phyloP scores from a whole-genome alignment of 768 basidiomycete species.

The Pisolithus orientalis region DNA sequence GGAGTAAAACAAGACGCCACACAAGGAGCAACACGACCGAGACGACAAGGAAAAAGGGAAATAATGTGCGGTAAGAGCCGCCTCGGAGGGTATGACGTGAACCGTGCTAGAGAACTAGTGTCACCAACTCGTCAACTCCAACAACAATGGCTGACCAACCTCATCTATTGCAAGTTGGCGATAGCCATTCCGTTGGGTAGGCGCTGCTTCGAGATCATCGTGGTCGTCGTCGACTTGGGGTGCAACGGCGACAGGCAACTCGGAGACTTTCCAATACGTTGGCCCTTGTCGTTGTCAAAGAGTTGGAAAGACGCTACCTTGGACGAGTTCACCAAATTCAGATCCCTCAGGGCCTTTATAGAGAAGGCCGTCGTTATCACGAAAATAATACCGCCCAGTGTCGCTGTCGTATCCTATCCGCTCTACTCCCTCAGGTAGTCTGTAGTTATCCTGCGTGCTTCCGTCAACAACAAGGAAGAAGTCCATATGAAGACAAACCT shows the following conservation, averaged over 20 bases:
- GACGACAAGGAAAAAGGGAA: constrained; percentile 69
- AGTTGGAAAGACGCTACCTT: constrained; percentile 25
- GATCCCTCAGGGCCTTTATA: constrained; percentile 59
- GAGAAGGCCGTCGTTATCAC: constrained; percentile 43
- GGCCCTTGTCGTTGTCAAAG: not conserved
- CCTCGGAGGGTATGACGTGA: constrained; percentile 28
- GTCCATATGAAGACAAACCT: constrained; percentile 9
- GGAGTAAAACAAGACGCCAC: constrained; percentile 50
- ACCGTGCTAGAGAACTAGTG: constrained; percentile 26
- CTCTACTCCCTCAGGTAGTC: constrained; percentile 47
- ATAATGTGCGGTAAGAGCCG: constrained; percentile 53
- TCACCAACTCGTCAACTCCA: not conserved
- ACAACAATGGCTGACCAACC: constrained; percentile 28
- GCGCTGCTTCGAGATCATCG: constrained; percentile 52
- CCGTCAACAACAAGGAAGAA: not conserved
- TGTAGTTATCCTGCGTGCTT: constrained; percentile 39
- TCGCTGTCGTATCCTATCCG: constrained; percentile 77
- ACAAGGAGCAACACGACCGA: constrained; percentile 56
- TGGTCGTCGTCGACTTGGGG: constrained; percentile 28
- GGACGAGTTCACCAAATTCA: constrained; percentile 47
- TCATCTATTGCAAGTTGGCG: constrained; percentile 45
- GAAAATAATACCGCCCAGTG: constrained; percentile 59
- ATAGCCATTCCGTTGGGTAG: constrained; percentile 50
- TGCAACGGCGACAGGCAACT: constrained; percentile 22
- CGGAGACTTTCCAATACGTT: constrained; percentile 19